These are phyloP conservation scores for Pichia deserticola DNA, from an alignment of 805 yeast species.

Conservation along the genomic window DNA sequence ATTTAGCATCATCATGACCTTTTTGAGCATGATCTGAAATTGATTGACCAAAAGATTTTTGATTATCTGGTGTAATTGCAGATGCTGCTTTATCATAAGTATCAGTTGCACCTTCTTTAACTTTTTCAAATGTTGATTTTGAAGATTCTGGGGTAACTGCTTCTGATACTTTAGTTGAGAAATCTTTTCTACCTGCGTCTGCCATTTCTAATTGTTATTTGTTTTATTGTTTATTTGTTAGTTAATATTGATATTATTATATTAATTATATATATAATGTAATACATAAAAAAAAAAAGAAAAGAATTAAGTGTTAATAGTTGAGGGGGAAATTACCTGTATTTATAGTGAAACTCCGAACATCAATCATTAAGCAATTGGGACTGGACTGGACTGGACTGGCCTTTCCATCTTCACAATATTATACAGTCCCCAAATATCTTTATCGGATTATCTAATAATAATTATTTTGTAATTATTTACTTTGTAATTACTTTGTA, in stretches of 20 bases:
- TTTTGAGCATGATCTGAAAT: conserved; percentile 36
- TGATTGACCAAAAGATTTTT: conserved; percentile 65
- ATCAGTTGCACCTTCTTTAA: conserved; percentile 66
- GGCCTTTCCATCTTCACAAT: too few species aligned
- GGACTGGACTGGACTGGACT: not conserved
- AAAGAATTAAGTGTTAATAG: too few species aligned
- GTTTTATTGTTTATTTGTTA: not conserved
- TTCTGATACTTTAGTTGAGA: conserved; percentile 65
- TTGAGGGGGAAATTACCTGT: too few species aligned
- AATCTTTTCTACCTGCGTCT: conserved; percentile 57
- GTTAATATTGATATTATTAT: not conserved
- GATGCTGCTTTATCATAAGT: conserved; percentile 57
- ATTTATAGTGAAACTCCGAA: too few species aligned
- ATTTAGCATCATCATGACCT: conserved; percentile 38
- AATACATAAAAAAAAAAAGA: too few species aligned
- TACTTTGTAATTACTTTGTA: too few species aligned
- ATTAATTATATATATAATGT: too few species aligned
- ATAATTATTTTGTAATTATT: too few species aligned
- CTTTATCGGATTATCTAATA: too few species aligned
- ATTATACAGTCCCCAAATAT: too few species aligned
- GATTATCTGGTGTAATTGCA: conserved; percentile 51
- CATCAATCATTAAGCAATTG: not conserved
- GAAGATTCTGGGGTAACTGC: conserved; percentile 63
- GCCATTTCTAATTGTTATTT: conserved; percentile 16
- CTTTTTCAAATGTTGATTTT: conserved; percentile 58